Percentiles rank a stretch among this genome's conserved stretches.
phyloP scores from a whole-genome alignment of 2,329 filamentous ascomycete genomes.

The Aspergillus quadricinctus region DNA sequence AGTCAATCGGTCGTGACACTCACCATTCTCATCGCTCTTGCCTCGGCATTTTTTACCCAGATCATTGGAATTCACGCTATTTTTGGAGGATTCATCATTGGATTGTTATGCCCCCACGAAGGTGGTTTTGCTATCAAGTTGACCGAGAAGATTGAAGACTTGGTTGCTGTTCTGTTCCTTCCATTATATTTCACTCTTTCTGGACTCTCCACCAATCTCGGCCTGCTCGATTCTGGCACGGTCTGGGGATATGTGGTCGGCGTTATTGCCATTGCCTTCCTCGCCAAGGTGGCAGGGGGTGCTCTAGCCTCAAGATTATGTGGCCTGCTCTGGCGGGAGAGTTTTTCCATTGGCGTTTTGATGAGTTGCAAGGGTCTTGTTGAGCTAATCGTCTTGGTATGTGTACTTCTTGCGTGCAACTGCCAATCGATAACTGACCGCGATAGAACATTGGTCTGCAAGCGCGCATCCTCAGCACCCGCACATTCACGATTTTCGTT shows the following conservation, averaged over 20 bases:
- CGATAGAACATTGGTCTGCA: conserved; percentile 73
- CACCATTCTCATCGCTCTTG: conserved; percentile 73
- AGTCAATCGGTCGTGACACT: conserved; percentile 79
- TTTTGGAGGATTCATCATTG: conserved; percentile 87
- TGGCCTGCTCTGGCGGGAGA: conserved; percentile 85
- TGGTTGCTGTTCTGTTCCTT: conserved; percentile 76
- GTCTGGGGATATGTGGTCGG: conserved; percentile 89
- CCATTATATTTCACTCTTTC: conserved; percentile 93
- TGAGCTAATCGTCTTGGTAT: conserved; percentile 86
- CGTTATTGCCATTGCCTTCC: conserved; percentile 75
- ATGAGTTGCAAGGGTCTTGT: conserved; percentile 98
- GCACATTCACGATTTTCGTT: conserved; percentile 90
- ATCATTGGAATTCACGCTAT: conserved; percentile 93
- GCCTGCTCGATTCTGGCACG: conserved; percentile 72
- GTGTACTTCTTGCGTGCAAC: conserved; percentile 21
- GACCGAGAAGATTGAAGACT: conserved; percentile 90
- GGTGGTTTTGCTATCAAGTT: conserved; percentile 86
- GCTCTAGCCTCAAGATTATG: conserved; percentile 70
- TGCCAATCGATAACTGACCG: not conserved
- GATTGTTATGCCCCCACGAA: conserved; percentile 84
- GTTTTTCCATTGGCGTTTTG: conserved; percentile 76
- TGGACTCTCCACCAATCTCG: conserved; percentile 81
- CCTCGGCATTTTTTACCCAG: conserved; percentile 79
- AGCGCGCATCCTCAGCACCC: conserved; percentile 71
- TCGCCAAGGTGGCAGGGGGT: conserved; percentile 79